Percentiles rank a stretch among this genome's conserved stretches.
phyloP scores from a whole-genome alignment of 441 rosid species.

The Flueggea neowawraea region DNA sequence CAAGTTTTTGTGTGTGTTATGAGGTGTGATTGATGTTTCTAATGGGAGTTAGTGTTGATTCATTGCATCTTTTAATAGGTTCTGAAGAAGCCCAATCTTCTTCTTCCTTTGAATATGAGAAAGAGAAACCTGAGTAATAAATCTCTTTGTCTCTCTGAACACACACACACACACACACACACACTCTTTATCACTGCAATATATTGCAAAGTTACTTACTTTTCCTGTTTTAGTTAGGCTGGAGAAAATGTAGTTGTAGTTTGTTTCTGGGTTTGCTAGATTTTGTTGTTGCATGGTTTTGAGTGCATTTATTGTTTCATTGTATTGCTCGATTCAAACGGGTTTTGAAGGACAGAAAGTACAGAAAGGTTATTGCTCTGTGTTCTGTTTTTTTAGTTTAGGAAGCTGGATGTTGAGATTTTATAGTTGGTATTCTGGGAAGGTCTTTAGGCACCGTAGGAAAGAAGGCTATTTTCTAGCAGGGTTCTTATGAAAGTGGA shows the following conservation, averaged over 20 bases:
- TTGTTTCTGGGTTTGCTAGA: too few relatives aligned
- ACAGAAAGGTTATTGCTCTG: background rate
- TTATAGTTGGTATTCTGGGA: background rate
- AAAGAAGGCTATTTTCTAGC: background rate
- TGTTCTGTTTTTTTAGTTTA: background rate
- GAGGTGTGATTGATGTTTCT: conserved; percentile 10
- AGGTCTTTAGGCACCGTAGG: background rate
- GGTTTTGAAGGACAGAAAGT: background rate
- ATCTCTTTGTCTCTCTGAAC: conserved; percentile 17
- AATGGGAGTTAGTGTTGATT: background rate
- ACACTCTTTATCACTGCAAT: background rate
- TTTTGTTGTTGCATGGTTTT: too few relatives aligned
- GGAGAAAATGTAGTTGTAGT: too few relatives aligned
- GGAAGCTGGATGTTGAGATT: background rate
- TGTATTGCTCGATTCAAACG: too few relatives aligned
- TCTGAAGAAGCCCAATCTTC: conserved; percentile 50
- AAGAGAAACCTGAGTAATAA: conserved; percentile 58
- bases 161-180: background rate
- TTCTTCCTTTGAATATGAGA: conserved; percentile 37
- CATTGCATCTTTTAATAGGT: conserved; percentile 32
- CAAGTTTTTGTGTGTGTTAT: conserved; percentile 2
- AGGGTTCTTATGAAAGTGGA: too few relatives aligned
- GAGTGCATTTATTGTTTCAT: too few relatives aligned
- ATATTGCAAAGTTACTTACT: too few relatives aligned
- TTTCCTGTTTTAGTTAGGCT: too few relatives aligned